These are phyloP conservation scores for Flaveria ramosissima DNA, from an alignment of 129 eudicot species.

Conservation along the genomic window DNA sequence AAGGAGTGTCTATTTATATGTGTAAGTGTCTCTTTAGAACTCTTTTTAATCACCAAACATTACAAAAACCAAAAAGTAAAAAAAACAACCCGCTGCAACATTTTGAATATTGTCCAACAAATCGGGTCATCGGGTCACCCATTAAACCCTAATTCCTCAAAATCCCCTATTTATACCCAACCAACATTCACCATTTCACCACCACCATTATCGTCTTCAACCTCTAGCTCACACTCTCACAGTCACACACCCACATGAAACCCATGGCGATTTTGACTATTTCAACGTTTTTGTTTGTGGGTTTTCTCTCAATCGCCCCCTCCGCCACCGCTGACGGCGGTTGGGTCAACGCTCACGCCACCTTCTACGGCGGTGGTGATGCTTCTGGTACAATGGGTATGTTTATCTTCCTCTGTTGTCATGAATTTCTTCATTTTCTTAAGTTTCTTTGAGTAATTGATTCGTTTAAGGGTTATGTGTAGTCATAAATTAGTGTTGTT, in stretches of 20 bases:
- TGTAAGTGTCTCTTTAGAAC: too few relatives aligned
- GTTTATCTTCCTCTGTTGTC: too few relatives aligned
- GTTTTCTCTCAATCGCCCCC: slow-evolving; percentile 39
- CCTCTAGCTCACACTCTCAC: not conserved
- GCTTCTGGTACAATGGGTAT: slow-evolving; percentile 75
- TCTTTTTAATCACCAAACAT: not conserved
- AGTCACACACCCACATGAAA: slow-evolving; percentile 11
- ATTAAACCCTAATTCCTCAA: slow-evolving; percentile 12
- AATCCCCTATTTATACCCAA: slow-evolving; percentile 42
- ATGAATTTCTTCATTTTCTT: too few relatives aligned
- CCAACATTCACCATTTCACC: slow-evolving; percentile 5
- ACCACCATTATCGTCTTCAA: slow-evolving; percentile 16
- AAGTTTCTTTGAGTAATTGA: too few relatives aligned
- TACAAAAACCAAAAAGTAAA: not conserved
- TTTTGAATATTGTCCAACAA: slow-evolving; percentile 29
- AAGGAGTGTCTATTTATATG: too few relatives aligned
- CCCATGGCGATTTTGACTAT: slow-evolving; percentile 25
- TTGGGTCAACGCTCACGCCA: slow-evolving; percentile 62
- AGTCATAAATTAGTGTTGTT: too few relatives aligned
- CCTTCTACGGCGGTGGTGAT: slow-evolving; percentile 72
- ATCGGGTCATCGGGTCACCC: slow-evolving; percentile 11
- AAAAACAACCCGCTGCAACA: slow-evolving; percentile 32
- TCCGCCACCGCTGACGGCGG: slow-evolving; percentile 46
- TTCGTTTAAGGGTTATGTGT: too few relatives aligned
- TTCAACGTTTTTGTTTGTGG: slow-evolving; percentile 34